Conservation (phyloP, 2,329 filamentous ascomycete genomes). For the Diplodia sapinea region DNA sequence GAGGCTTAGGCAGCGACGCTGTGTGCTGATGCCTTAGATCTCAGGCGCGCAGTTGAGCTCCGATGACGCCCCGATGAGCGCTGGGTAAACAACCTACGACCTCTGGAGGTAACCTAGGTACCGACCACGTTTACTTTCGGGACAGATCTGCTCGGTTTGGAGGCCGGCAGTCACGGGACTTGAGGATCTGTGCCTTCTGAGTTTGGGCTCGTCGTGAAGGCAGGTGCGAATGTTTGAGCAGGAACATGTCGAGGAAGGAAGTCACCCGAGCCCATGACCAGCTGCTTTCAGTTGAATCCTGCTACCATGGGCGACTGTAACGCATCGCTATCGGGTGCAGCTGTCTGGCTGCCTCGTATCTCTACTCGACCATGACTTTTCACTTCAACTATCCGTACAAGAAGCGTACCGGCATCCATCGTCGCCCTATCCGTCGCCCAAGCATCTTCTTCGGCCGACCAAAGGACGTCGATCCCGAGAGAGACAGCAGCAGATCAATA, state of each 20-base stretch:
- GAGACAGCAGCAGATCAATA: conserved; percentile 1
- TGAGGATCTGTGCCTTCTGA: neutral
- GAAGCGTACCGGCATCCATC: conserved; percentile 31
- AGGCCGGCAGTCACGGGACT: neutral
- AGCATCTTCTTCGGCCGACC: conserved; percentile 27
- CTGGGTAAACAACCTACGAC: neutral
- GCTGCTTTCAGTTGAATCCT: neutral
- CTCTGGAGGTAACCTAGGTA: too few relatives aligned
- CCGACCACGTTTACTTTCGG: too few relatives aligned
- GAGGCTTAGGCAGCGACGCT: neutral
- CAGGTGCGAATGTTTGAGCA: neutral
- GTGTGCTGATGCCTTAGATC: neutral
- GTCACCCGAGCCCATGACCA: neutral
- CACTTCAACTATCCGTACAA: conserved; percentile 23
- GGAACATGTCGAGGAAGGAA: neutral
- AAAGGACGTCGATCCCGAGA: neutral
- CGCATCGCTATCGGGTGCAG: conserved; percentile 9
- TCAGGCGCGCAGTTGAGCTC: neutral
- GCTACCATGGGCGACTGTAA: neutral
- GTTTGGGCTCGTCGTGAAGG: neutral
- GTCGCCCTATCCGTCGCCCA: conserved; percentile 19
- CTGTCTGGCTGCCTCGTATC: conserved; percentile 15
- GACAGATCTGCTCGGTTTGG: neutral
- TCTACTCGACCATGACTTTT: conserved; percentile 31
- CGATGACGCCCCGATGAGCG: neutral